Percentiles rank a stretch among this genome's conserved stretches.
phyloP scores from a whole-genome alignment of 805 yeast genomes.

The Saccharomycopsis fermentans region DNA sequence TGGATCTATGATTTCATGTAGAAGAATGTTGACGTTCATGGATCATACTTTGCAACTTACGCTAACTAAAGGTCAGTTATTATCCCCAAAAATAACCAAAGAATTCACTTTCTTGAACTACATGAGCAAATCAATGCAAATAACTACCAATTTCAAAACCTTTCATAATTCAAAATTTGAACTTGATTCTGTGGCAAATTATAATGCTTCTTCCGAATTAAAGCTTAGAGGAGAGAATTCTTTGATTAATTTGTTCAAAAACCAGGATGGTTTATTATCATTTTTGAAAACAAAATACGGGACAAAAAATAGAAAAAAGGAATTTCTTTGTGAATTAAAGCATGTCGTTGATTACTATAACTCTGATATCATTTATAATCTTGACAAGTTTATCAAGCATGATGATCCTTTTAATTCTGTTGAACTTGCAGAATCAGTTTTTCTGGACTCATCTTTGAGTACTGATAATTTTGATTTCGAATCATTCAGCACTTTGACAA shows the following conservation, averaged over 20 bases:
- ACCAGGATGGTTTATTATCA: not conserved
- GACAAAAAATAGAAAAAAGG: not conserved
- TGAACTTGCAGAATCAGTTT: not conserved
- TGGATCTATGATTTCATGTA: not conserved
- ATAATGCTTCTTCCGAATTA: not conserved
- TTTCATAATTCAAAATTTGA: not conserved
- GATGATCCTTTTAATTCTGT: constrained; percentile 62
- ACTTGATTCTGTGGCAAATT: not conserved
- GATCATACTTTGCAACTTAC: not conserved
- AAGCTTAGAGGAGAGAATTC: not conserved
- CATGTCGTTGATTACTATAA: constrained; percentile 27
- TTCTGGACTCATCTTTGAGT: not conserved
- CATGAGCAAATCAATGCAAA: not conserved
- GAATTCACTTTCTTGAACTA: not conserved
- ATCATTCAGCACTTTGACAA: not conserved
- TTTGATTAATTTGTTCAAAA: not conserved
- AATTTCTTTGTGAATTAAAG: constrained; percentile 43
- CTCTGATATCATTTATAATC: constrained; percentile 18
- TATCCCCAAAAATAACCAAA: not conserved
- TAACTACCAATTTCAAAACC: not conserved
- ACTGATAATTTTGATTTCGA: not conserved
- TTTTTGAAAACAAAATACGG: not conserved
- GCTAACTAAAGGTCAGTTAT: not conserved
- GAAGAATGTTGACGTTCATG: not conserved
- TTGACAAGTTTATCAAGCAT: constrained; percentile 61